These are phyloP conservation scores for Calocybe indica DNA, from an alignment of 768 basidiomycete genomes.

Conservation along the genomic window DNA sequence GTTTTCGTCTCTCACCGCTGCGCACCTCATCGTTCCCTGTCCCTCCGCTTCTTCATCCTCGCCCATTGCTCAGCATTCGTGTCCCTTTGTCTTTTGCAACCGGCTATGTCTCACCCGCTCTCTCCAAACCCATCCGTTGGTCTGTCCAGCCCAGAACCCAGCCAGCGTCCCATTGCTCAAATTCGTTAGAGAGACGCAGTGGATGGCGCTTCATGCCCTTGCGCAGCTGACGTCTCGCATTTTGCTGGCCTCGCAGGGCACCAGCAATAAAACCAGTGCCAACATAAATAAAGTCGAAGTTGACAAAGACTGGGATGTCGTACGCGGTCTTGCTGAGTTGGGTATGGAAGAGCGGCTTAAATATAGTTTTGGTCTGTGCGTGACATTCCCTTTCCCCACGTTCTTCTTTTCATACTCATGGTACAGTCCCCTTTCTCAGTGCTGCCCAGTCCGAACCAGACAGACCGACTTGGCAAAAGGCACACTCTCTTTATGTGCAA, in stretches of 20 bases:
- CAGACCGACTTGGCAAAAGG: constrained; percentile 60
- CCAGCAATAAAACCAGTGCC: constrained; percentile 17
- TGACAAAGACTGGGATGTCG: constrained; percentile 45
- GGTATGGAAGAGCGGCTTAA: constrained; percentile 68
- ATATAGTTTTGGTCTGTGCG: constrained; percentile 42
- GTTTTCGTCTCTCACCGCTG: constrained; percentile 28
- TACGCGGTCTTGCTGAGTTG: constrained; percentile 63
- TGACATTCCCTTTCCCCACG: constrained; percentile 3
- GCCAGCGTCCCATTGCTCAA: constrained; percentile 53
- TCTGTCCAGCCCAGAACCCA: constrained; percentile 75
- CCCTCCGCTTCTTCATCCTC: constrained; percentile 32
- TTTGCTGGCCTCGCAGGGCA: constrained; percentile 46
- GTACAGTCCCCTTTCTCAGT: constrained; percentile 6
- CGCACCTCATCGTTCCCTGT: constrained; percentile 48
- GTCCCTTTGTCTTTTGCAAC: constrained; percentile 73
- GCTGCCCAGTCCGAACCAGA: constrained; percentile 45
- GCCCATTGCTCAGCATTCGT: constrained; percentile 26
- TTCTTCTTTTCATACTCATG: not conserved
- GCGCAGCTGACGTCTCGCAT: constrained; percentile 60
- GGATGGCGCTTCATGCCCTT: constrained; percentile 76
- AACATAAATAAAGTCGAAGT: constrained; percentile 14
- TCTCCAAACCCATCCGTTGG: constrained; percentile 56
- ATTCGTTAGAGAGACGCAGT: constrained; percentile 53
- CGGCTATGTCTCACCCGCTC: constrained; percentile 70
- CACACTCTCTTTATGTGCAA: constrained; percentile 47